Percentiles rank a stretch among this genome's conserved stretches.
Evolutionary conservation across 345 rosid genomes (phyloP).

Genomic region (Pugionium dolabratum): DNA sequence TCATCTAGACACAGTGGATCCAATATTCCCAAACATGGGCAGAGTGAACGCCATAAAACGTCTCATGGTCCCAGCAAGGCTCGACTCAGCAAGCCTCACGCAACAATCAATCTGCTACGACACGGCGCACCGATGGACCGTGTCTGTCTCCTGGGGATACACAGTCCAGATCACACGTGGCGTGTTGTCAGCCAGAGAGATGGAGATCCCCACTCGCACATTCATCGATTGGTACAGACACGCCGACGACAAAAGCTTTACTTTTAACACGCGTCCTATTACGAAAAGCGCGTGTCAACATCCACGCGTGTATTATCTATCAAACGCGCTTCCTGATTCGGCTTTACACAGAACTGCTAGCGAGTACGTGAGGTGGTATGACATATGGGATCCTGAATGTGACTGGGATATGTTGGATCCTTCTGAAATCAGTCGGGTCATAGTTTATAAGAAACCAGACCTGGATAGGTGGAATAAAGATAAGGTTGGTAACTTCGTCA

Average conservation of each 20-base stretch:
- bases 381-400: conserved; percentile 41
- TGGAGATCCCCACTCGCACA: conserved; percentile 58
- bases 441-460: conserved; percentile 49
- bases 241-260: conserved; percentile 36
- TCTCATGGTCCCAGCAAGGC: conserved; percentile 43
- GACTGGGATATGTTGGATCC: conserved; percentile 51
- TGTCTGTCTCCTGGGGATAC: conserved; percentile 85
- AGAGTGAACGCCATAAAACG: conserved; percentile 51
- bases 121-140: conserved; percentile 54
- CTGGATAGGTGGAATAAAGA: conserved; percentile 54
- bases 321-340: conserved; percentile 40
- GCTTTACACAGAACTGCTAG: conserved; percentile 43
- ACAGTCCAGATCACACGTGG: conserved; percentile 61
- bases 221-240: conserved; percentile 60
- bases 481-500: conserved; percentile 16
- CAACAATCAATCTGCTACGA: conserved; percentile 84
- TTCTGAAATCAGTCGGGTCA: conserved; percentile 33
- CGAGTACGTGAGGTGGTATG: conserved; percentile 43
- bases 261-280: conserved; percentile 63
- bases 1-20: conserved; percentile 63
- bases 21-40: conserved; percentile 60
- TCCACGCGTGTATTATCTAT: conserved; percentile 53
- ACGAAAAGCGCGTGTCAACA: conserved; percentile 47
- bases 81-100: conserved; percentile 64
- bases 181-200: conserved; percentile 49